These are phyloP conservation scores for Roridomyces roridus DNA, from an alignment of 768 basidiomycete genomes.

Conservation along the genomic window DNA sequence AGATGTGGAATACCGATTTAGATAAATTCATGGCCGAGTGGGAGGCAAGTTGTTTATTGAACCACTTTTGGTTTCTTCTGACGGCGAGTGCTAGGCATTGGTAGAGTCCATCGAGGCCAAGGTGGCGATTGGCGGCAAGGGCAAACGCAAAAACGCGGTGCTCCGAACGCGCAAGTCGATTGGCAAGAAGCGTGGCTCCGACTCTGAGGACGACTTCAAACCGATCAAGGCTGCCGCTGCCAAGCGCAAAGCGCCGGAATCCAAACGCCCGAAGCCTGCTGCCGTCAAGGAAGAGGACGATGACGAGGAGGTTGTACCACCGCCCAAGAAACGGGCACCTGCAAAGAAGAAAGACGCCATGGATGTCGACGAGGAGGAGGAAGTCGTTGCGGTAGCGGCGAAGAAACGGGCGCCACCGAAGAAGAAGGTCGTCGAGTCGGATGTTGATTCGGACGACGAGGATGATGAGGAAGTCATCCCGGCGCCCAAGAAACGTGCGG, in stretches of 20 bases:
- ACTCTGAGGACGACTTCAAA: constrained; percentile 54
- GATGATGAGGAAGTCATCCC: constrained; percentile 28
- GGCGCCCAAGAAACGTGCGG: constrained; percentile 33
- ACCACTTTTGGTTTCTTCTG: constrained; percentile 3
- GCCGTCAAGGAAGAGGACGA: constrained; percentile 28
- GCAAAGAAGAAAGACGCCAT: constrained; percentile 36
- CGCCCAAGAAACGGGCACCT: constrained; percentile 32
- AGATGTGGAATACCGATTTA: constrained; percentile 91
- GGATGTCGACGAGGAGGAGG: constrained; percentile 35
- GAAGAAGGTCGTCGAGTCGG: constrained; percentile 19
- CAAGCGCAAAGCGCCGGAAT: constrained; percentile 46
- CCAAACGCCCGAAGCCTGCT: constrained; percentile 15
- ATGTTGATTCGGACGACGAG: constrained; percentile 27
- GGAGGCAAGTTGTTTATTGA: constrained; percentile 62
- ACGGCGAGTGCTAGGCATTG: constrained; percentile 45
- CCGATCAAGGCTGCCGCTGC: constrained; percentile 49
- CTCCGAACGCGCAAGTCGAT: constrained; percentile 57
- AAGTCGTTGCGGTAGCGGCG: too few relatives aligned
- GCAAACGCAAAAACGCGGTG: constrained; percentile 54
- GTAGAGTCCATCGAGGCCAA: constrained; percentile 53
- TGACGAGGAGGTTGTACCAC: constrained; percentile 29
- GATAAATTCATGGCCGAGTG: constrained; percentile 84
- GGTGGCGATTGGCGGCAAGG: constrained; percentile 46
- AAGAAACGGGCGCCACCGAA: constrained; percentile 15
- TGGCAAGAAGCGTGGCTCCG: constrained; percentile 36